Evolutionary conservation across 306 rosid species (phyloP).

Genomic region (Trifolium repens): DNA sequence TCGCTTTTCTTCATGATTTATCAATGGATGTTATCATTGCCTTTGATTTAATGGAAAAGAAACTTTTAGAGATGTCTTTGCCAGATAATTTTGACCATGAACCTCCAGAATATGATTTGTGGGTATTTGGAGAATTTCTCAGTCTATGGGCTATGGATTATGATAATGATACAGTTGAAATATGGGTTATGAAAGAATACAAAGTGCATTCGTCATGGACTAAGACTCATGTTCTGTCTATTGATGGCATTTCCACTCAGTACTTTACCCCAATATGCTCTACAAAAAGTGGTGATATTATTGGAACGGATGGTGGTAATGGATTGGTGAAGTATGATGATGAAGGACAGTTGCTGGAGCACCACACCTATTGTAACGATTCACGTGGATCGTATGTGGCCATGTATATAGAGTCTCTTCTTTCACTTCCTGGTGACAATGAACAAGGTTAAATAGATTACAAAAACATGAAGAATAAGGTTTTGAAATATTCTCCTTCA

Average conservation of each 20-base stretch:
- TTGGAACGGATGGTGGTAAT: neutral
- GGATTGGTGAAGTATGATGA: constrained; percentile 30
- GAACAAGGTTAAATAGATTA: neutral
- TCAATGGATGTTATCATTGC: neutral
- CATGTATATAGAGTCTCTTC: constrained; percentile 28
- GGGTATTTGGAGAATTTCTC: constrained; percentile 28
- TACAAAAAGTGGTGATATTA: constrained; percentile 31
- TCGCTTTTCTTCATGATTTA: neutral
- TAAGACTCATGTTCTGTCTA: neutral
- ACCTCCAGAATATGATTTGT: neutral
- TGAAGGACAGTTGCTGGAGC: constrained; percentile 19
- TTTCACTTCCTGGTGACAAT: constrained; percentile 20
- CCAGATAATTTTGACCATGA: neutral
- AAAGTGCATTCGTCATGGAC: constrained; percentile 42
- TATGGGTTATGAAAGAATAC: constrained; percentile 44
- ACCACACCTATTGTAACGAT: neutral
- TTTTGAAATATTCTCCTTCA: neutral
- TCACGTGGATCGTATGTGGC: neutral
- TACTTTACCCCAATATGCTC: neutral
- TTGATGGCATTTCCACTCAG: neutral
- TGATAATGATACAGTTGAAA: neutral
- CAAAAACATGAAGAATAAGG: neutral
- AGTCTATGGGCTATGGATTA: neutral
- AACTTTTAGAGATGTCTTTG: too few species aligned
- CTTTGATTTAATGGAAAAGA: neutral